Conservation (phyloP, 2,329 filamentous ascomycete genomes). For the Ascochyta lentis region DNA sequence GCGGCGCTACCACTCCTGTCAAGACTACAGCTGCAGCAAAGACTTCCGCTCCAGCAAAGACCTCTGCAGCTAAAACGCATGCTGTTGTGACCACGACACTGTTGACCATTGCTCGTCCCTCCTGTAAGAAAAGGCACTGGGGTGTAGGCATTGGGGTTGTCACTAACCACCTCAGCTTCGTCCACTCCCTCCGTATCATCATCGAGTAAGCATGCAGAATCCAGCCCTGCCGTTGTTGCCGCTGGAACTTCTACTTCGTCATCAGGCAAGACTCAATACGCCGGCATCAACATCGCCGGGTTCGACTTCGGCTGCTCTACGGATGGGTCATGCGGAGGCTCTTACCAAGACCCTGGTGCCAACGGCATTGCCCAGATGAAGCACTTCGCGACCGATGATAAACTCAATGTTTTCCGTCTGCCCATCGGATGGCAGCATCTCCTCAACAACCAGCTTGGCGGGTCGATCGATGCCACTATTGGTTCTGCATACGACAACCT, state of each 20-base stretch:
- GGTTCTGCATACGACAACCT: slow-evolving; percentile 62
- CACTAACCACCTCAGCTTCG: neutral
- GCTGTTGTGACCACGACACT: neutral
- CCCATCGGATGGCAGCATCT: slow-evolving; percentile 68
- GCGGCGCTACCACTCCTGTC: neutral
- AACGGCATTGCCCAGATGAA: slow-evolving; percentile 60
- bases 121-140: neutral
- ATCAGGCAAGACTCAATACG: slow-evolving; percentile 30
- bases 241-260: neutral
- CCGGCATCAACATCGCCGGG: slow-evolving; percentile 55
- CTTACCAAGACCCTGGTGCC: slow-evolving; percentile 11
- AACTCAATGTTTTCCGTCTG: slow-evolving; percentile 64
- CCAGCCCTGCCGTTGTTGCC: neutral
- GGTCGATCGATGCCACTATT: slow-evolving; percentile 57
- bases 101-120: neutral
- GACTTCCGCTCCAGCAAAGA: neutral
- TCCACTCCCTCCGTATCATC: neutral
- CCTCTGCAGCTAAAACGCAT: slow-evolving; percentile 1
- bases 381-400: slow-evolving; percentile 62
- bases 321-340: slow-evolving; percentile 34
- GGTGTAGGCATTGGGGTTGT: neutral
- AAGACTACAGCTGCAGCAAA: neutral
- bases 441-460: slow-evolving; percentile 60
- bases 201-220: neutral
- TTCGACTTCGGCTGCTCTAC: slow-evolving; percentile 57